Evolutionary conservation across 75 land plant species (phyloP).

Genomic region (Pinus albicaulis): DNA sequence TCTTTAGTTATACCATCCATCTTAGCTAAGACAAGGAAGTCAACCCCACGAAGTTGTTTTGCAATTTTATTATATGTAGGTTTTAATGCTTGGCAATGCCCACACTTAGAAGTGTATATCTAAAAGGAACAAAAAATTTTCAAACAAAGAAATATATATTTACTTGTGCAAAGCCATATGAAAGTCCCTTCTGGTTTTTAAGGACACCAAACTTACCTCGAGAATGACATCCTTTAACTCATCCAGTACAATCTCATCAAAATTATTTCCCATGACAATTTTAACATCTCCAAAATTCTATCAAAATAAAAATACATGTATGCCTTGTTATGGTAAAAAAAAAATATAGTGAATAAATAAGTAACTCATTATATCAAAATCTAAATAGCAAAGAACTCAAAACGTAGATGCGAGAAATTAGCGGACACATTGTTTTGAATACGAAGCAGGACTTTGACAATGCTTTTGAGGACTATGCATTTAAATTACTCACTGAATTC

Average conservation of each 20-base stretch:
- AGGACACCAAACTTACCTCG: slow-evolving; percentile 53
- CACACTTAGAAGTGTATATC: slow-evolving; percentile 97
- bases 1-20: slow-evolving; percentile 97
- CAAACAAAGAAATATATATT: not conserved
- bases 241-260: slow-evolving; percentile 92
- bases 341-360: too few species aligned
- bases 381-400: too few species aligned
- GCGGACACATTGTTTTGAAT: too few species aligned
- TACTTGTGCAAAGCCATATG: not conserved
- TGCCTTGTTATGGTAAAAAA: too few species aligned
- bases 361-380: too few species aligned
- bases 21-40: slow-evolving; percentile 87
- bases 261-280: slow-evolving; percentile 87
- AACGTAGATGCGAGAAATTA: too few species aligned
- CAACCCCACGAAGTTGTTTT: slow-evolving; percentile 57
- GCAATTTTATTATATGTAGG: slow-evolving; percentile 89
- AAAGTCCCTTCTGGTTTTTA: not conserved
- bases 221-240: slow-evolving; percentile 96
- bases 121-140: slow-evolving; percentile 13
- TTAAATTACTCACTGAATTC: too few species aligned
- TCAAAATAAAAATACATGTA: slow-evolving; percentile 2
- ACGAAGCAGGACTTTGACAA: too few species aligned
- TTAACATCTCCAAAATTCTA: slow-evolving; percentile 98
- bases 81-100: slow-evolving; percentile 87
- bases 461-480: too few species aligned